These are phyloP conservation scores for Rubia balearica DNA, from an alignment of 305 asterid genomes.

Conservation along the genomic window DNA sequence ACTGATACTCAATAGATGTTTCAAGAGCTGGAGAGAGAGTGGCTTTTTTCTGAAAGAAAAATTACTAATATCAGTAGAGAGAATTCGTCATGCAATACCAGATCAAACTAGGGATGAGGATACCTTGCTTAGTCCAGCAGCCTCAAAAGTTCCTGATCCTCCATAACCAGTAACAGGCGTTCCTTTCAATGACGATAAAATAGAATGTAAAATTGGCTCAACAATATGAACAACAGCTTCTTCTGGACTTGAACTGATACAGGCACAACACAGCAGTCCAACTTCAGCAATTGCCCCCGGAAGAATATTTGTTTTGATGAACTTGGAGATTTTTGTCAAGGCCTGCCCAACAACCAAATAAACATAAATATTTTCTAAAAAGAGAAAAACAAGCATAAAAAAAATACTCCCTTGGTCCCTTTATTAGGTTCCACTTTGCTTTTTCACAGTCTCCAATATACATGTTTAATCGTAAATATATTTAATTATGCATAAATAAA, in stretches of 20 bases:
- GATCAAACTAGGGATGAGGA: conserved; percentile 26
- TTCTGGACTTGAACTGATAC: conserved; percentile 84
- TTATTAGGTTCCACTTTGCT: too few relatives aligned
- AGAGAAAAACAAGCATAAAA: background rate
- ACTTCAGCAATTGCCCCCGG: conserved; percentile 99
- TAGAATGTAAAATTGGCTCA: conserved; percentile 72
- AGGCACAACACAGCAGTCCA: conserved; percentile 96
- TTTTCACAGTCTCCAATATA: background rate
- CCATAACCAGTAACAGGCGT: conserved; percentile 82
- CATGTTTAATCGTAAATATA: background rate
- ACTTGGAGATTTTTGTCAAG: conserved; percentile 78
- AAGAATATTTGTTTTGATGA: conserved; percentile 84
- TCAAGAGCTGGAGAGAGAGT: conserved; percentile 93
- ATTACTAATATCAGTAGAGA: conserved; percentile 15
- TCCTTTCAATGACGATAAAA: conserved; percentile 61
- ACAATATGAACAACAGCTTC: conserved; percentile 78
- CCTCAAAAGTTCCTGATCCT: conserved; percentile 43
- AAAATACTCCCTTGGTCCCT: background rate
- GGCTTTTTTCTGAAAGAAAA: conserved; percentile 53
- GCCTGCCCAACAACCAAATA: conserved; percentile 46
- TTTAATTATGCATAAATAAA: too few relatives aligned
- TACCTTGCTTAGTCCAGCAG: conserved; percentile 63
- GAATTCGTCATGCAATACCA: conserved; percentile 4
- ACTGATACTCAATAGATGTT: conserved; percentile 75
- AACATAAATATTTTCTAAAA: conserved; percentile 22